Evolutionary conservation across 148 eudicot genomes (phyloP).

Genomic region (Diospyros kaki): DNA sequence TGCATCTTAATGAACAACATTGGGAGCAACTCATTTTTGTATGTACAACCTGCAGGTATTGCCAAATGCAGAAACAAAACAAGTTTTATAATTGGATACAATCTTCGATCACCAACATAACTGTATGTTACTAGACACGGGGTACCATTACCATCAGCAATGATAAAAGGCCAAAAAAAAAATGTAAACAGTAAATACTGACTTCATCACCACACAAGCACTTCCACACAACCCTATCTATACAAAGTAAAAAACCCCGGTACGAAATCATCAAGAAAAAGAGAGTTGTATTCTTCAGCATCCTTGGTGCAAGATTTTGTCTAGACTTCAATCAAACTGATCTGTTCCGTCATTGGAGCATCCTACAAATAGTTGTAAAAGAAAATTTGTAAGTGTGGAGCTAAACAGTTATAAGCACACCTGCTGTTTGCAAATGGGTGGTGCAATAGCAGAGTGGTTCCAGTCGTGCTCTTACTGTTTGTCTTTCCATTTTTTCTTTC

Average conservation of each 20-base stretch:
- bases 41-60: background rate
- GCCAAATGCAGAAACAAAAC: background rate
- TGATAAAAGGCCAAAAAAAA: background rate
- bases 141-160: background rate
- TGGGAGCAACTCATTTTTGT: background rate
- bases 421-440: too few relatives aligned
- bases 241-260: conserved; percentile 9
- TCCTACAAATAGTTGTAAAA: conserved; percentile 11
- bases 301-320: conserved; percentile 5
- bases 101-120: background rate
- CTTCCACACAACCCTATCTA: conserved; percentile 7
- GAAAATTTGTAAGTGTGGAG: background rate
- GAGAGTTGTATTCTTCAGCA: conserved; percentile 1
- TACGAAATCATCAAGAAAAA: background rate
- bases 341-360: conserved; percentile 42
- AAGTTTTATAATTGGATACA: conserved; percentile 1
- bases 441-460: too few relatives aligned
- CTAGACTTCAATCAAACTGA: conserved; percentile 25
- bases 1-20: background rate
- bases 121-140: background rate
- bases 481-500: too few relatives aligned
- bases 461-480: too few relatives aligned
- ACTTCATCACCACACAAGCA: conserved; percentile 11
- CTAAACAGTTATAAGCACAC: background rate
- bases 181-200: background rate